Evolutionary conservation across 2,329 filamentous ascomycete species (phyloP), one percentile per base, ranked within the genome.

Genomic region (Cercospora sp.): DNA sequence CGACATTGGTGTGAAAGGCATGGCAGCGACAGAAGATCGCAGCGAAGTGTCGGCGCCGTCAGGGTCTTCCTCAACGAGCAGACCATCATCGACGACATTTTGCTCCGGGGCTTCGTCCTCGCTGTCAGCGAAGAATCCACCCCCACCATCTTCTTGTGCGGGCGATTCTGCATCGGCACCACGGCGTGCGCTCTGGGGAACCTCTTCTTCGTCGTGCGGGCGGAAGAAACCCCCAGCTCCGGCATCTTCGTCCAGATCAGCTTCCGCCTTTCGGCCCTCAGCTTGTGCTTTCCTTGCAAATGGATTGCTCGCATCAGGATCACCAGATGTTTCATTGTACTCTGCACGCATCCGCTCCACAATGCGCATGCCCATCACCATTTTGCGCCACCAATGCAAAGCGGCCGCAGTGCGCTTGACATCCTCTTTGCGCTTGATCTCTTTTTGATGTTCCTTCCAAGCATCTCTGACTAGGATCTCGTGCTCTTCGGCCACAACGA

Each of bases 401-500:
- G 91, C 89, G 12, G 87, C 84, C 70, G 91, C 93, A 62, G 90
- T 88, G 7, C 91, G 86, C 80, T 97, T 97, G 68, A 91, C 90
- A 68, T 95, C 90, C 76, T 97, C 93, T 74, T 93, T 94, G 61
- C 90, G 88, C 60, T 84, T 84, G 63, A 89, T 87, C 78, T 96
- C 93, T 72, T 92, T 91, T 69, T 95, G 91, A 66, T 89, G 90
- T 2, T 73, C 77, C 45, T 88, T 86, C 82, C 96, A 91, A 70
- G 94, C 91, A 75, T 92, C 90, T 77, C 92, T 88, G 0, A 97
- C 86, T 37, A 86, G 78, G 16, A 89, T 88, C 69, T 91, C 87
- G 72, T 97, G 86, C 79, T 97, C 94, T 70, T 89, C 87, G 0
- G 94, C 92, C 1, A 97, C 87, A 0, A 99, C 93, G 0, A 97